Evolutionary conservation across 1,284 basidiomycete species (phyloP).

Genomic region (Rhodotorula sp.): DNA sequence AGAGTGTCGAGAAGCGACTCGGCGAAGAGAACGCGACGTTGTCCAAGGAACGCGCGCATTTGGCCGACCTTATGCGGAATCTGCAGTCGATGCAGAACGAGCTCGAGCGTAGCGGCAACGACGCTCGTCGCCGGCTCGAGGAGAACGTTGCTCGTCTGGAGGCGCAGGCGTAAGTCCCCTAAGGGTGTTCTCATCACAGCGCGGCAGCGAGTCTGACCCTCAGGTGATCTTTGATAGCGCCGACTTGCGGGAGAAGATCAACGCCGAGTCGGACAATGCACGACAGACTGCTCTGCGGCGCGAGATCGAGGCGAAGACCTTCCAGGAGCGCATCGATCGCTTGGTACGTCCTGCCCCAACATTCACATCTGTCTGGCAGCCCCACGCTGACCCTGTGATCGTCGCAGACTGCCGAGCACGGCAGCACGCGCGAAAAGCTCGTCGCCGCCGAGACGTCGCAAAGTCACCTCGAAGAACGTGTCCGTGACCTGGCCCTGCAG

Average conservation of each 20-base stretch:
- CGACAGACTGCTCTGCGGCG: conserved; percentile 70
- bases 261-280: conserved; percentile 73
- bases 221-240: conserved; percentile 54
- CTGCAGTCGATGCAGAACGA: conserved; percentile 86
- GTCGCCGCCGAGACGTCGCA: conserved; percentile 74
- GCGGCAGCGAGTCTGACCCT: not conserved
- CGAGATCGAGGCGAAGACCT: conserved; percentile 74
- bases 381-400: not conserved
- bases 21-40: conserved; percentile 80
- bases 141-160: conserved; percentile 74
- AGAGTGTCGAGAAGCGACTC: conserved; percentile 74
- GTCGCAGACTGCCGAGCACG: conserved; percentile 61
- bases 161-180: conserved; percentile 60
- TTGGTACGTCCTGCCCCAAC: conserved; percentile 54
- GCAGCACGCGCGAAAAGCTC: conserved; percentile 68
- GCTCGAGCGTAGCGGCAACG: conserved; percentile 74
- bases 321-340: conserved; percentile 71
- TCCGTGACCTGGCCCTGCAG: conserved; percentile 67
- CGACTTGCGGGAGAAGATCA: conserved; percentile 70
- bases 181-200: not conserved
- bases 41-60: conserved; percentile 72
- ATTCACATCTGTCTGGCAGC: no score
- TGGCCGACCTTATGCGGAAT: conserved; percentile 81
- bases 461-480: conserved; percentile 72
- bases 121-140: conserved; percentile 75